A percentile compares a stretch with the other conserved stretches of the same genome.
These are phyloP conservation scores for Pseudotsuga menziesii DNA, from an alignment of 75 land plant genomes.

Conservation along the genomic window DNA sequence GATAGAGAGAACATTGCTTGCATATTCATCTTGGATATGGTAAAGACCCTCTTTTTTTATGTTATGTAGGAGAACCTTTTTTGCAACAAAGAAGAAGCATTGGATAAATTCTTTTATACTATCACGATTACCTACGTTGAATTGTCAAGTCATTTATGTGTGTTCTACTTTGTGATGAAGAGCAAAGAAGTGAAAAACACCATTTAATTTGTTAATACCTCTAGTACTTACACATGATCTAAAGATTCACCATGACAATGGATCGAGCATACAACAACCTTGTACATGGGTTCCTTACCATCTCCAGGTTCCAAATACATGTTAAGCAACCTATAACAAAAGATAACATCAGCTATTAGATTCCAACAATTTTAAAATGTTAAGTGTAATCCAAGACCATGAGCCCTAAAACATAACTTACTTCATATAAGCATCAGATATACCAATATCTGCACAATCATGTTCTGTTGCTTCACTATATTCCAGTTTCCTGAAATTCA, in stretches of 20 bases:
- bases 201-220: constrained; percentile 36
- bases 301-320: constrained; percentile 94
- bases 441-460: constrained; percentile 92
- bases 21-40: too few species aligned
- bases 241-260: constrained; percentile 89
- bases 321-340: constrained; percentile 69
- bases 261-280: constrained; percentile 89
- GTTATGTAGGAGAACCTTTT: too few species aligned
- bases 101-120: too few species aligned
- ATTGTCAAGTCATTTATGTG: too few species aligned
- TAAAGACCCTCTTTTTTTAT: too few species aligned
- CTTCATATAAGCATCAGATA: constrained; percentile 97
- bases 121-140: too few species aligned
- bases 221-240: constrained; percentile 92
- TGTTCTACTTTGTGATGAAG: too few species aligned
- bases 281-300: constrained; percentile 93
- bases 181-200: too few species aligned
- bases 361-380: background rate
- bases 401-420: constrained; percentile 21
- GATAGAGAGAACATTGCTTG: too few species aligned
- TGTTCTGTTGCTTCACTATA: constrained; percentile 93
- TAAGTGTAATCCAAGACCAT: background rate
- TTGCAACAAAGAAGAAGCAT: too few species aligned
- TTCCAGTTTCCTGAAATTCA: constrained; percentile 72
- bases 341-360: constrained; percentile 3